A percentile compares a stretch with the other conserved stretches of the same genome.
Conservation (phyloP, 306 rosid species). For the Vigna radiata region DNA sequence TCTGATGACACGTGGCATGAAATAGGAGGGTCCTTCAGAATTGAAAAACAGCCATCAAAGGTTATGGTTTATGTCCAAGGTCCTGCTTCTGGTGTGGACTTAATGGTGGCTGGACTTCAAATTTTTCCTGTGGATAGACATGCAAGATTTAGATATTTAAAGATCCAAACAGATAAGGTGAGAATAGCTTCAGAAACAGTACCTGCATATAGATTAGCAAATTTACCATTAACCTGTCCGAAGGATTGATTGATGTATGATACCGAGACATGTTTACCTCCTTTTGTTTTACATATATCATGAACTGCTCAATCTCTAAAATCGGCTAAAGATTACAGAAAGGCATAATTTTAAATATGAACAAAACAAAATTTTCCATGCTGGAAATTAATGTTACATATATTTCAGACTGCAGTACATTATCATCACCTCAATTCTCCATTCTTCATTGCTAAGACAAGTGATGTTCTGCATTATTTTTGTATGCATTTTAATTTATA, state of each 20-base stretch:
- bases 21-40: conserved; percentile 92
- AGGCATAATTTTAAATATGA: conserved; percentile 1
- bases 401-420: conserved; percentile 9
- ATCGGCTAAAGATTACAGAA: conserved; percentile 11
- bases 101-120: conserved; percentile 95
- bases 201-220: conserved; percentile 2
- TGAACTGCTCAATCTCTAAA: neutral
- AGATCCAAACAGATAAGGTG: conserved; percentile 81
- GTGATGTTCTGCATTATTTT: conserved; percentile 1
- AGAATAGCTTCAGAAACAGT: conserved; percentile 34
- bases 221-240: neutral
- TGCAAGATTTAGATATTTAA: conserved; percentile 73
- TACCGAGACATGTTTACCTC: conserved; percentile 7
- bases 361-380: neutral
- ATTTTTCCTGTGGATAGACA: conserved; percentile 84
- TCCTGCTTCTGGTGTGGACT: conserved; percentile 84
- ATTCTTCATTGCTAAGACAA: conserved; percentile 34
- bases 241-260: neutral
- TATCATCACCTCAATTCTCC: neutral
- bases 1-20: conserved; percentile 82
- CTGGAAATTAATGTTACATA: conserved; percentile 3
- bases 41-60: conserved; percentile 88
- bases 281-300: neutral
- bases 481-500: neutral
- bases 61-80: conserved; percentile 93